Evolutionary conservation across 148 eudicot species (phyloP).

Genomic region (Vaccinium myrtillus): DNA sequence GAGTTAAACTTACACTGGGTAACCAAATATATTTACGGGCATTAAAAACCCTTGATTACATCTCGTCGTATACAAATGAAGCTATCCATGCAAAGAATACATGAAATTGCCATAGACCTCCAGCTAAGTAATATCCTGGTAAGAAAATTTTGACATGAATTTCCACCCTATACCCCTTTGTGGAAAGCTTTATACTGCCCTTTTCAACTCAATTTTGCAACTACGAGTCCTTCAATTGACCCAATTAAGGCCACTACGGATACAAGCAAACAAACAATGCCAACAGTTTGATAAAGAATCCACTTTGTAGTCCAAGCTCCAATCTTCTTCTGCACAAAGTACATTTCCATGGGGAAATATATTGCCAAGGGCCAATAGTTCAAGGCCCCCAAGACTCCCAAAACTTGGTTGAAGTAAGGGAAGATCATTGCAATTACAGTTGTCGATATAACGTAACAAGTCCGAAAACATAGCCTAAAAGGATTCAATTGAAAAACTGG

Average conservation of each 20-base stretch:
- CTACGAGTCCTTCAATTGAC: slow-evolving; percentile 54
- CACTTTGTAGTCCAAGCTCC: slow-evolving; percentile 41
- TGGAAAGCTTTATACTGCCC: neutral
- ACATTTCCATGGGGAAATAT: slow-evolving; percentile 77
- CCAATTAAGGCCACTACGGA: slow-evolving; percentile 51
- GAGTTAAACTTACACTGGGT: neutral
- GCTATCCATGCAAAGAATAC: neutral
- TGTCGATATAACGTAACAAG: slow-evolving; percentile 41
- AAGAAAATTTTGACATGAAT: neutral
- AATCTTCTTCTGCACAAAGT: slow-evolving; percentile 48
- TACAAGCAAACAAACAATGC: slow-evolving; percentile 36
- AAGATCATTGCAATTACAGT: slow-evolving; percentile 41
- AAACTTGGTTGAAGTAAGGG: slow-evolving; percentile 59
- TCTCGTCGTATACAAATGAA: neutral
- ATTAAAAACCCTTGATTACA: neutral
- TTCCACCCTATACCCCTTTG: neutral
- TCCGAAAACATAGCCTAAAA: slow-evolving; percentile 47
- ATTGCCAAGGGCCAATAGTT: slow-evolving; percentile 62
- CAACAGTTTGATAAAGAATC: slow-evolving; percentile 42
- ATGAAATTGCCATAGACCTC: neutral
- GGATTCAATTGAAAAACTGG: slow-evolving; percentile 40
- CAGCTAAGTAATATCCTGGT: neutral
- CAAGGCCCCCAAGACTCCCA: slow-evolving; percentile 54
- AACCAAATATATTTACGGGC: neutral
- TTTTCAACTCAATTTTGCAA: slow-evolving; percentile 42